These are phyloP conservation scores for Mucor saturninus DNA, from an alignment of 371 early-diverging fungal genomes.

Conservation along the genomic window DNA sequence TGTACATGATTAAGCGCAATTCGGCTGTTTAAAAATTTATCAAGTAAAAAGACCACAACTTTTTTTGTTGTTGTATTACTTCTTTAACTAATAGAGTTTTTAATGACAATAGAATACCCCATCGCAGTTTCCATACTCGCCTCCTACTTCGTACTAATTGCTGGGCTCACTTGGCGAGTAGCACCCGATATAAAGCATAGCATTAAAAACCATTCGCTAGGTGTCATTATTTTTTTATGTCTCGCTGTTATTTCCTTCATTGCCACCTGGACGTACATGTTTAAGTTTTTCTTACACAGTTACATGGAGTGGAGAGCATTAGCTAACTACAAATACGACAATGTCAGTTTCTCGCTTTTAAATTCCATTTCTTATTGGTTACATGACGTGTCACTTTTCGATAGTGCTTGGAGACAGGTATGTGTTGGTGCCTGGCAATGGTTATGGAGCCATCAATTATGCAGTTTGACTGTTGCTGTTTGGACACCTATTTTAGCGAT, in stretches of 20 bases:
- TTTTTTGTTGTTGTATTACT: too few species aligned
- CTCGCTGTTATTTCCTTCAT: constrained; percentile 27
- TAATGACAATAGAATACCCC: constrained; percentile 39
- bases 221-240: constrained; percentile 14
- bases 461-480: constrained; percentile 42
- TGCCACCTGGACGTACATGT: constrained; percentile 49
- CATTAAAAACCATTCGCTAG: not conserved
- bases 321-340: not conserved
- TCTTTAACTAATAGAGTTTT: too few species aligned
- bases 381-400: constrained; percentile 41
- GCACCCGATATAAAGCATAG: constrained; percentile 11
- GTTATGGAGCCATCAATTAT: constrained; percentile 53
- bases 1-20: too few species aligned
- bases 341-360: constrained; percentile 6
- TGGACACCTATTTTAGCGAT: constrained; percentile 52
- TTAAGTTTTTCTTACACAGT: constrained; percentile 38
- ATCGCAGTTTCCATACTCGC: constrained; percentile 37
- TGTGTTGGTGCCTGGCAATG: constrained; percentile 40
- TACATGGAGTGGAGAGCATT: constrained; percentile 29
- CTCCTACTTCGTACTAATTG: constrained; percentile 43
- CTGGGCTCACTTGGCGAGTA: constrained; percentile 32
- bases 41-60: too few species aligned
- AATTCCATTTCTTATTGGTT: constrained; percentile 49
- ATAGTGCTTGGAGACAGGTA: constrained; percentile 47
- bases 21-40: too few species aligned